These are phyloP conservation scores for Penicillium sp. DNA, from an alignment of 2,329 filamentous ascomycete species.

Conservation along the genomic window DNA sequence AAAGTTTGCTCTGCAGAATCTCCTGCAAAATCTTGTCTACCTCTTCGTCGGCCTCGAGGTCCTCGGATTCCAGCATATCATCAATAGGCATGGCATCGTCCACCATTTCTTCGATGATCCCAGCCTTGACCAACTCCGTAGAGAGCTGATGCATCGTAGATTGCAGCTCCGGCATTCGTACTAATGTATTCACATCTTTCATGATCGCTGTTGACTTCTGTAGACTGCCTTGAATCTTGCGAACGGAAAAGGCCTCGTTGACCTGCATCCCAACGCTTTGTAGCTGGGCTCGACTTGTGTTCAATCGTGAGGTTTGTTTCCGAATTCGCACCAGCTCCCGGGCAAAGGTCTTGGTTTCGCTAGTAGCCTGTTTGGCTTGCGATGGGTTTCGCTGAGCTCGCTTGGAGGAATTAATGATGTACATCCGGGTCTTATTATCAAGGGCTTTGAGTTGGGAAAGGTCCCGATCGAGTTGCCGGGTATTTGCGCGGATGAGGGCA, in stretches of 20 bases:
- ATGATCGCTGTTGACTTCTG: conserved; percentile 85
- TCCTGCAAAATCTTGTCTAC: conserved; percentile 92
- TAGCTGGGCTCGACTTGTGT: conserved; percentile 88
- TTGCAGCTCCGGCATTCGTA: conserved; percentile 81
- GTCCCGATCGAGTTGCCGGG: conserved; percentile 92
- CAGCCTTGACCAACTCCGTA: conserved; percentile 86
- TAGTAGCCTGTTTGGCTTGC: conserved; percentile 73
- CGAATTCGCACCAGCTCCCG: conserved; percentile 82
- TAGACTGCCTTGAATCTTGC: conserved; percentile 94
- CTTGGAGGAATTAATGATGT: conserved; percentile 79
- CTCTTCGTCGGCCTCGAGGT: conserved; percentile 78
- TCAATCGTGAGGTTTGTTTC: conserved; percentile 70
- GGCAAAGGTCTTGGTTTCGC: conserved; percentile 85
- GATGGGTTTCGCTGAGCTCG: conserved; percentile 78
- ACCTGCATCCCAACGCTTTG: conserved; percentile 96
- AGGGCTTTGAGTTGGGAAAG: conserved; percentile 75
- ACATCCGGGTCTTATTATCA: conserved; percentile 79
- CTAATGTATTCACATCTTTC: conserved; percentile 89
- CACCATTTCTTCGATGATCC: conserved; percentile 97
- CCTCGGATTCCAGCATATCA: conserved; percentile 67
- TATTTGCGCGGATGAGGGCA: conserved; percentile 80
- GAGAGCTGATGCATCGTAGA: conserved; percentile 87
- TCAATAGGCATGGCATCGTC: conserved; percentile 77
- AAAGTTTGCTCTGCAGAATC: conserved; percentile 79
- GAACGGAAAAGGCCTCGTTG: conserved; percentile 90